phyloP scores from a whole-genome alignment of 371 early-diverging fungal genomes.

The Mucor mucedo region DNA sequence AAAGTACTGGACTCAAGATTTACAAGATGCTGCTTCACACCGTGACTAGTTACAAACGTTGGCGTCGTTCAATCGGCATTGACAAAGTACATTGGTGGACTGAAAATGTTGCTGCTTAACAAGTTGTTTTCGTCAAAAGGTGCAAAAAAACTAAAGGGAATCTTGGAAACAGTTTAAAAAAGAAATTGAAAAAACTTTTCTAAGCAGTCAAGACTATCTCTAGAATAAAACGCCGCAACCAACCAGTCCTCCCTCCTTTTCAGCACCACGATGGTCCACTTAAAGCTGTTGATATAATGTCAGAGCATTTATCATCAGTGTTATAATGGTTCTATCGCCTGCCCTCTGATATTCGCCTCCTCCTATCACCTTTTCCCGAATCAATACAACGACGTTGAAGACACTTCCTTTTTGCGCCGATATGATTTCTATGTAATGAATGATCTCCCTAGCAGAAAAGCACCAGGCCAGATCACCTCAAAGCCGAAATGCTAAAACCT shows the following conservation, averaged over 20 bases:
- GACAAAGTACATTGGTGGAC: constrained; percentile 17
- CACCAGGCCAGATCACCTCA: constrained; percentile 35
- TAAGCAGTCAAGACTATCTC: constrained; percentile 5
- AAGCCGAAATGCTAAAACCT: constrained; percentile 33
- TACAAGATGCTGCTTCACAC: constrained; percentile 3
- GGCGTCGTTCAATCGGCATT: constrained; percentile 7
- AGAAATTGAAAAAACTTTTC: constrained; percentile 9
- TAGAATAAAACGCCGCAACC: neutral
- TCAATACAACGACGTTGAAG: neutral
- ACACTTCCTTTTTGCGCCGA: neutral
- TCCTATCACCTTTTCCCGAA: neutral
- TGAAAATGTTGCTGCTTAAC: neutral
- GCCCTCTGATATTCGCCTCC: neutral
- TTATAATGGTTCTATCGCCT: constrained; percentile 12
- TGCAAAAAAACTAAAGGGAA: neutral
- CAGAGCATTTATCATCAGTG: constrained; percentile 13
- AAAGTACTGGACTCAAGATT: constrained; percentile 16
- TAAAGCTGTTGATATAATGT: constrained; percentile 17
- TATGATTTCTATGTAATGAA: neutral
- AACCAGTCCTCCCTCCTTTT: constrained; percentile 10
- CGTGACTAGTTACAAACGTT: constrained; percentile 15
- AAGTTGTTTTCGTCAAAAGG: neutral
- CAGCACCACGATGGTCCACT: constrained; percentile 22
- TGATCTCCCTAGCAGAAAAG: constrained; percentile 13
- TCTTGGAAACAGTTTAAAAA: constrained; percentile 9